Conservation (phyloP, 1,284 basidiomycete genomes). For the Phellopilus nigrolimitatus region DNA sequence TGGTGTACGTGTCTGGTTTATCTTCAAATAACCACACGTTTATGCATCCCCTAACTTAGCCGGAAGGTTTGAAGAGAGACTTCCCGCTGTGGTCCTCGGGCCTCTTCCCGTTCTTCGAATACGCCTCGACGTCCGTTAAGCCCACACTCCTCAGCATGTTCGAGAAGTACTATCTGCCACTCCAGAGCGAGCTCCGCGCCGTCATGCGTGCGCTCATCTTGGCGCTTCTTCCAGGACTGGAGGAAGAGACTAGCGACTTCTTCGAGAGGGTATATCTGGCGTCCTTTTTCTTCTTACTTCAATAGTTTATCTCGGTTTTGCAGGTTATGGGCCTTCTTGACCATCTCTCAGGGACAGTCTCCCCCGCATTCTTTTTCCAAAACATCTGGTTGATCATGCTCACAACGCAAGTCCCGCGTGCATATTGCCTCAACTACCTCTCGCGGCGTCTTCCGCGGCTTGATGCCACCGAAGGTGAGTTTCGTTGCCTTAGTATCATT, state of each 20-base stretch:
- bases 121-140: slow-evolving; percentile 91
- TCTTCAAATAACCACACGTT: no score
- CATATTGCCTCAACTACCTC: slow-evolving; percentile 86
- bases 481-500: neutral
- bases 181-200: slow-evolving; percentile 79
- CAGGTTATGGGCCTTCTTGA: slow-evolving; percentile 85
- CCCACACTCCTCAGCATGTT: slow-evolving; percentile 84
- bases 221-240: slow-evolving; percentile 87
- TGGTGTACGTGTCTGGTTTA: slow-evolving; percentile 54
- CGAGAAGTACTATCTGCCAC: slow-evolving; percentile 86
- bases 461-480: slow-evolving; percentile 62
- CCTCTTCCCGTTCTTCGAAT: slow-evolving; percentile 97
- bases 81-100: slow-evolving; percentile 94
- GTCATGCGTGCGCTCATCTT: slow-evolving; percentile 93
- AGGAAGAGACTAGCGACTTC: slow-evolving; percentile 95
- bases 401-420: slow-evolving; percentile 82
- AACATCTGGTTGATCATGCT: slow-evolving; percentile 93
- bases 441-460: slow-evolving; percentile 71
- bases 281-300: neutral
- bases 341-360: slow-evolving; percentile 76
- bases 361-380: slow-evolving; percentile 88
- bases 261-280: slow-evolving; percentile 76
- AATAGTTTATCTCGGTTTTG: neutral
- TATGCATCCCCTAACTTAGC: slow-evolving; percentile 46
- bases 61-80: slow-evolving; percentile 85